Evolutionary conservation across 345 rosid species (phyloP).

Genomic region (Physaria fendleri): DNA sequence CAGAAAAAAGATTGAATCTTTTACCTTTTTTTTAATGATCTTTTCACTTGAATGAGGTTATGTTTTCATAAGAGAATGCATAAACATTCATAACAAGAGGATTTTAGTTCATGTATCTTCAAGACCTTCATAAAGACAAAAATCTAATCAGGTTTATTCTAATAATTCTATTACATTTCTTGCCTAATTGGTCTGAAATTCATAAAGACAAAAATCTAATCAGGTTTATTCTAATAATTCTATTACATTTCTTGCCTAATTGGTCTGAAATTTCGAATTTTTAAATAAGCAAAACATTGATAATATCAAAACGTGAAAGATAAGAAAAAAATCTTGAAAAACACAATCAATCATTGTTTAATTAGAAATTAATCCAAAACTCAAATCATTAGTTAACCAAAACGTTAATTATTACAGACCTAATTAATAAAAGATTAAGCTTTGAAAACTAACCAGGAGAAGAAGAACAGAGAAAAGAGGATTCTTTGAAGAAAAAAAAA

Average conservation of each 20-base stretch:
- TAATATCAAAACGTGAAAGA: conserved; percentile 22
- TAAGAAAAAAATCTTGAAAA: conserved; percentile 13
- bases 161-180: neutral
- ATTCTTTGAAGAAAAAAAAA: conserved; percentile 26
- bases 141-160: neutral
- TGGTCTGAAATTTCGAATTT: neutral
- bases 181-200: neutral
- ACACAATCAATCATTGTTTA: conserved; percentile 8
- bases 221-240: neutral
- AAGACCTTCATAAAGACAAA: conserved; percentile 11
- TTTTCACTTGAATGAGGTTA: conserved; percentile 21
- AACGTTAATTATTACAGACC: neutral
- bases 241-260: neutral
- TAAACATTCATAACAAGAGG: conserved; percentile 20
- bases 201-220: neutral
- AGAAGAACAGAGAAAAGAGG: no score
- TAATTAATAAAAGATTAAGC: neutral
- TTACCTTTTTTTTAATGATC: neutral
- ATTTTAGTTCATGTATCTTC: conserved; percentile 29
- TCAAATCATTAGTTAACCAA: neutral
- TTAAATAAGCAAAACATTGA: no score
- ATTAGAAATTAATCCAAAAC: neutral
- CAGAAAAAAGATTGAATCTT: neutral
- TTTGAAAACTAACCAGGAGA: conserved; percentile 11
- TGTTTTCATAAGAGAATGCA: conserved; percentile 3